These are phyloP conservation scores for Penicillium verrucosum DNA, from an alignment of 2,329 filamentous ascomycete genomes.

Conservation along the genomic window DNA sequence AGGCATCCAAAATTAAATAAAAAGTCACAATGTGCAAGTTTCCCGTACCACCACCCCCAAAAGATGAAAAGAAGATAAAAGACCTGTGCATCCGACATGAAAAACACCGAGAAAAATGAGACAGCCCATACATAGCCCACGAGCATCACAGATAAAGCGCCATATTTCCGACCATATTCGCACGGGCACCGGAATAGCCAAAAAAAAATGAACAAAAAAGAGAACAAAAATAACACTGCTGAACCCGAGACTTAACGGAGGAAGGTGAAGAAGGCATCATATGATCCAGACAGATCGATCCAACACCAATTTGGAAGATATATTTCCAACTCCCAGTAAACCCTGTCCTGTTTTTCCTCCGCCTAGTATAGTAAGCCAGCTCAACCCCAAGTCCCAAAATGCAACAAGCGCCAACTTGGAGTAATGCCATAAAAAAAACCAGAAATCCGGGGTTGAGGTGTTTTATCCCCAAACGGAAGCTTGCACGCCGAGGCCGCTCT, in stretches of 20 bases:
- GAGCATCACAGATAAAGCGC: slow-evolving; percentile 15
- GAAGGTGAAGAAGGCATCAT: not conserved
- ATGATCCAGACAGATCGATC: not conserved
- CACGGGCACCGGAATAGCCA: slow-evolving; percentile 9
- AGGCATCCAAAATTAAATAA: slow-evolving; percentile 8
- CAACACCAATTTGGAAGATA: not conserved
- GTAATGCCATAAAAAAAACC: not conserved
- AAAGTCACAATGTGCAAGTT: slow-evolving; percentile 8
- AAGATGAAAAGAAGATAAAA: not conserved
- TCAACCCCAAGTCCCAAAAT: slow-evolving; percentile 17
- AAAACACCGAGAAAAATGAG: slow-evolving; percentile 18
- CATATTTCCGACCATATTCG: slow-evolving; percentile 14
- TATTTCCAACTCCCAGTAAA: not conserved
- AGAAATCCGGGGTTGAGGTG: not conserved
- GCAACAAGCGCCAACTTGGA: slow-evolving; percentile 4
- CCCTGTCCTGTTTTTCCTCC: not conserved
- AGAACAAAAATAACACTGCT: slow-evolving; percentile 1
- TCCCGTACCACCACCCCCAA: slow-evolving; percentile 1
- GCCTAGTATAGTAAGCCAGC: slow-evolving; percentile 11
- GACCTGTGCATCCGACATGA: slow-evolving; percentile 7
- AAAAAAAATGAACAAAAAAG: not conserved
- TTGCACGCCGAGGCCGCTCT: slow-evolving; percentile 76
- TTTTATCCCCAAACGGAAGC: slow-evolving; percentile 88
- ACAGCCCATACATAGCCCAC: slow-evolving; percentile 7
- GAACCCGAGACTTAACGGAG: not conserved